phyloP scores from a whole-genome alignment of 768 basidiomycete genomes.

The Harrya chromipes region DNA sequence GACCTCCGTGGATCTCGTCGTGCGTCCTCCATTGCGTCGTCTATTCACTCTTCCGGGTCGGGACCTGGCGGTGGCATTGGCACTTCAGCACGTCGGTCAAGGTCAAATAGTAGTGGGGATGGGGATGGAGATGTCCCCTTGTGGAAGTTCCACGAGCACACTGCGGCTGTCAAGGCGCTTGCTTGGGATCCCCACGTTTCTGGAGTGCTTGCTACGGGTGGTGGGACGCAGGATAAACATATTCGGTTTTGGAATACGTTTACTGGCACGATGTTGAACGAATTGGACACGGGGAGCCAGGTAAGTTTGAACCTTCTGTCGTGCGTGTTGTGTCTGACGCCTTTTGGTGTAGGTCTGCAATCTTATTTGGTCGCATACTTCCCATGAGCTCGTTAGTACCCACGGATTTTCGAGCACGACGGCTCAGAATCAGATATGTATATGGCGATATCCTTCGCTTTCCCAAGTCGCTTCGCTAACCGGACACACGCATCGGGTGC shows the following conservation, averaged over 20 bases:
- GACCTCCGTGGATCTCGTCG: constrained; percentile 69
- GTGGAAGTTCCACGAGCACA: constrained; percentile 96
- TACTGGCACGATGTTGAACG: constrained; percentile 79
- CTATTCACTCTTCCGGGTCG: constrained; percentile 25
- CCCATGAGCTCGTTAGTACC: constrained; percentile 96
- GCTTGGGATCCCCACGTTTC: constrained; percentile 97
- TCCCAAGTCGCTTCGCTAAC: constrained; percentile 93
- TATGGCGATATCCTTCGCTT: constrained; percentile 92
- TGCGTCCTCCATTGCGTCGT: constrained; percentile 26
- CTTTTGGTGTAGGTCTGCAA: constrained; percentile 78
- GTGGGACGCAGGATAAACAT: constrained; percentile 98
- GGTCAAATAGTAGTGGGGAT: constrained; percentile 28
- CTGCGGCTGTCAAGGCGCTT: constrained; percentile 95
- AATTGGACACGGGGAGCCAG: constrained; percentile 95
- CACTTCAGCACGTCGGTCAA: constrained; percentile 19
- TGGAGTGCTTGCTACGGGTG: constrained; percentile 89
- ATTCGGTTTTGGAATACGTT: constrained; percentile 96
- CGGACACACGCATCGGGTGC: constrained; percentile 91
- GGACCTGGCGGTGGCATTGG: constrained; percentile 29
- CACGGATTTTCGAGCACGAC: constrained; percentile 95
- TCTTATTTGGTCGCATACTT: constrained; percentile 92
- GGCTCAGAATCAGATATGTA: constrained; percentile 94
- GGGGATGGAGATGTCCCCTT: constrained; percentile 59
- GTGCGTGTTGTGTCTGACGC: constrained; percentile 3
- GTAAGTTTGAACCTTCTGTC: constrained; percentile 36